A percentile compares a stretch with the other conserved stretches of the same genome.
Evolutionary conservation across 768 basidiomycete genomes (phyloP).

Genomic region (Fomitopsis pulvina): DNA sequence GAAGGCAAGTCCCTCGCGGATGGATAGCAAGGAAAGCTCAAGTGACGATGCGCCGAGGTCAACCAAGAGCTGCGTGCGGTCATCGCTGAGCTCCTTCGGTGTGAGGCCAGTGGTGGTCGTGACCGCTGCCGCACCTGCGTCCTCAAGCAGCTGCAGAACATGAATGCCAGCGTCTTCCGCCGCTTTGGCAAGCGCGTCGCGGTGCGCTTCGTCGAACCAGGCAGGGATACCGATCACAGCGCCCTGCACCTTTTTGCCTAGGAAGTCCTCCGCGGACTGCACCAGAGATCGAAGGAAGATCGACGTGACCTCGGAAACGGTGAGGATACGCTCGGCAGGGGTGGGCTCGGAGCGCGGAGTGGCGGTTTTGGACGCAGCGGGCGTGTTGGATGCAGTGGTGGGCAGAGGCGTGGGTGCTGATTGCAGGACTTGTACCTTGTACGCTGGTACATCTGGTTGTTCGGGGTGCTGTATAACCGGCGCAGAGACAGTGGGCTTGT

Average conservation of each 20-base stretch:
- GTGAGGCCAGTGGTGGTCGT: conserved; percentile 44
- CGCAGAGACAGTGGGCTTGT: conserved; percentile 47
- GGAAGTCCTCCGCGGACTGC: conserved; percentile 85
- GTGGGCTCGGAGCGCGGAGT: conserved; percentile 73
- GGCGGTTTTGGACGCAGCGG: conserved; percentile 57
- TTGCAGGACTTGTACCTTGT: conserved; percentile 76
- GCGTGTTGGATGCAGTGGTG: conserved; percentile 43
- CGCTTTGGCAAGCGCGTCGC: conserved; percentile 63
- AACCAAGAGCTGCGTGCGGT: conserved; percentile 75
- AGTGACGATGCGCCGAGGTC: conserved; percentile 77
- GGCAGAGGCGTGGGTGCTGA: conserved; percentile 69
- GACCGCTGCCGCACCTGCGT: conserved; percentile 70
- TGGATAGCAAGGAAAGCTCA: conserved; percentile 59
- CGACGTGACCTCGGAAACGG: conserved; percentile 75
- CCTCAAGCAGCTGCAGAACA: conserved; percentile 83
- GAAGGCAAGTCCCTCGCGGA: conserved; percentile 70
- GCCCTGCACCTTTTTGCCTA: conserved; percentile 70
- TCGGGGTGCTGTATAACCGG: conserved; percentile 75
- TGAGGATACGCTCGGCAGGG: conserved; percentile 61
- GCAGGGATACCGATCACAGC: conserved; percentile 82
- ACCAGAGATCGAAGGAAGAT: conserved; percentile 83
- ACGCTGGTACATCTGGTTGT: conserved; percentile 65
- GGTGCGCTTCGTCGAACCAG: conserved; percentile 65
- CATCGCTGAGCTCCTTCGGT: conserved; percentile 36
- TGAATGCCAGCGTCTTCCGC: conserved; percentile 76